Base-by-base conservation (phyloP, 2,329 filamentous ascomycete species). In the Nannizzia gypsea region DNA sequence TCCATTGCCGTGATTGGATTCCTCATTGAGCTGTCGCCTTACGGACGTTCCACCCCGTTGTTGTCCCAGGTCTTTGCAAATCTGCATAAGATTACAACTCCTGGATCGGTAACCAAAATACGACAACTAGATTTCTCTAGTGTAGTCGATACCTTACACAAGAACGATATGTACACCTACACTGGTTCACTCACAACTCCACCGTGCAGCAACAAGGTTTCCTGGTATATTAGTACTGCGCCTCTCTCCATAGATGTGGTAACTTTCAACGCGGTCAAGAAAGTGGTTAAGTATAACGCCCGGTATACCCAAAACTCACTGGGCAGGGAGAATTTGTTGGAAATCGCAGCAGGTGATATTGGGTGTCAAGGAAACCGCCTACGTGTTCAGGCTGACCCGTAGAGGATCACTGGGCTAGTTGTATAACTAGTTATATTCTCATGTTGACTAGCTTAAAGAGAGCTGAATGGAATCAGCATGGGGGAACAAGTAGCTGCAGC, bases 141-240 rank as follows among this genome's bases (percentile, higher is more conserved):
- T n/a, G 28, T 54, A 9, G 24, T 17, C 13, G 26, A 54, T 26
- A 26, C 11, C 28, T 15, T 54, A 3, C 48, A 54, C 48, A 31
- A 34, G 11, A 34, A 54, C 26, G 48, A 34, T n/a, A 20, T 54
- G 15, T 54, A 34, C 48, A 54, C 48, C 62, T 86, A 85, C 73
- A 69, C 70, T 11, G 83, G 83, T 20, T 83, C 81, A 20, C 74
- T 86, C 54, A 86, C 83, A 44, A 85, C 82, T 0, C 83, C 83
- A 20, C 83, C 83, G 2, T 85, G 83, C 71, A 74, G 75, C n/a
- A 81, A 85, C 69, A 78, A 78, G 26, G 72, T 85, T 20, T 73
- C 70, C 8, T 84, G 81, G 75, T 71, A 81, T 56, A 40, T 83
- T 54, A 76, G 76, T 61, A 69, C 74, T 62, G 62, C 78, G 50